phyloP scores from a whole-genome alignment of 108 stramenopile genomes.

The Parietichytrium sp. region DNA sequence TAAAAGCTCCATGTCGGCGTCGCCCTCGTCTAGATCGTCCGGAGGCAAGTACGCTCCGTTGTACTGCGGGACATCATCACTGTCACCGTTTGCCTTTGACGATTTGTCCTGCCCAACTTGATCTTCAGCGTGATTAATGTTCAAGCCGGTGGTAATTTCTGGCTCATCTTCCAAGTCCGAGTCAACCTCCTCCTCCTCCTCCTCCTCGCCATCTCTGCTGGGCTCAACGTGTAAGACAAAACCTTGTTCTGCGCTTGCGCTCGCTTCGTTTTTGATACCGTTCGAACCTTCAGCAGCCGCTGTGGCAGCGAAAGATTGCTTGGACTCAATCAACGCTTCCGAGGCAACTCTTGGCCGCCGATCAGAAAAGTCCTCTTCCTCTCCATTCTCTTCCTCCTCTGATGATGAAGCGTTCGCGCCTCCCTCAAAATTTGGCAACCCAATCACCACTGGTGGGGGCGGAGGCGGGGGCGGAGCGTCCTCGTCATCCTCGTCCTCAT shows the following conservation, averaged over 20 bases:
- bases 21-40: slow-evolving; percentile 4
- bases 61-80: neutral
- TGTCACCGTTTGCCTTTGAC: neutral
- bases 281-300: no score
- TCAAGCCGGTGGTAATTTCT: neutral
- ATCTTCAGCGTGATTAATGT: neutral
- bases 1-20: neutral
- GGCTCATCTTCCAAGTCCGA: neutral
- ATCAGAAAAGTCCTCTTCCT: no score
- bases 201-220: neutral
- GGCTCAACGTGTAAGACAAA: neutral
- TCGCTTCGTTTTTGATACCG: no score
- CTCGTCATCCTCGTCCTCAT: no score
- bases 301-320: no score
- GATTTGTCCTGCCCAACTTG: neutral
- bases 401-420: no score
- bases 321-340: no score
- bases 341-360: slow-evolving; percentile 5
- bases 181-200: neutral
- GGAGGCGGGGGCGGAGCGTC: no score
- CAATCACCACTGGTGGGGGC: no score
- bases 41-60: neutral
- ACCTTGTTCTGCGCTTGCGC: no score
- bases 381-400: no score
- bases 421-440: no score